Conservation (phyloP, 2,329 filamentous ascomycete species). For the Cladosporium halotolerans region DNA sequence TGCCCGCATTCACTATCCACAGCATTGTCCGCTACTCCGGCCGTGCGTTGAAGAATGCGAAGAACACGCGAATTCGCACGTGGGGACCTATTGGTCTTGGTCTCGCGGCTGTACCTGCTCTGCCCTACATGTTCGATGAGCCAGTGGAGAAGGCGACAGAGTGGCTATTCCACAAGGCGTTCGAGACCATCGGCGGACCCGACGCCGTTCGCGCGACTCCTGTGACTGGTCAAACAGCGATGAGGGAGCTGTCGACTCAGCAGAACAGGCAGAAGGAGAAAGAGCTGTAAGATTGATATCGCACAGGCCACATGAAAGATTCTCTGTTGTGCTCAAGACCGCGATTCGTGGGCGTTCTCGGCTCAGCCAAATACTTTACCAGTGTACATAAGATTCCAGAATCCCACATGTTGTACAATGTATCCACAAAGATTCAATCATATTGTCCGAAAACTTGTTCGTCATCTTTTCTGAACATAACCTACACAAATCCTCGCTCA, state of each 20-base stretch:
- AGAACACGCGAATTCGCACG: slow-evolving; percentile 69
- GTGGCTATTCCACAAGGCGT: slow-evolving; percentile 79
- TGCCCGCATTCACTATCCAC: slow-evolving; percentile 91
- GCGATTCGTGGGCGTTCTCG: too few species aligned
- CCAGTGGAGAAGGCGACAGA: slow-evolving; percentile 90
- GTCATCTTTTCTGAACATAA: too few species aligned
- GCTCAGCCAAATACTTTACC: too few species aligned
- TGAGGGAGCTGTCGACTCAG: slow-evolving; percentile 3
- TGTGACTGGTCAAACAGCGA: slow-evolving; percentile 28
- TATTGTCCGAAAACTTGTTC: too few species aligned
- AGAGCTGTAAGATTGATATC: slow-evolving; percentile 25
- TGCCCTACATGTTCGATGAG: slow-evolving; percentile 81
- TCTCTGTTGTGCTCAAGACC: too few species aligned
- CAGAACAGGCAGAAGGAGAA: slow-evolving; percentile 19
- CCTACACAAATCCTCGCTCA: too few species aligned
- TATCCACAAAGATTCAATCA: too few species aligned
- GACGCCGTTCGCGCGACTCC: slow-evolving; percentile 45
- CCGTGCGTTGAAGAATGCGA: slow-evolving; percentile 71
- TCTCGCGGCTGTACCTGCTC: slow-evolving; percentile 64
- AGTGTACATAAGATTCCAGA: too few species aligned
- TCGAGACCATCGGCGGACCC: slow-evolving; percentile 64
- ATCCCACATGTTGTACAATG: too few species aligned
- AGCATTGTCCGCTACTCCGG: slow-evolving; percentile 87
- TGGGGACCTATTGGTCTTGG: slow-evolving; percentile 83
- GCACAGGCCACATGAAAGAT: too few species aligned